Conservation (phyloP, 805 yeast genomes). For the Candida khao-thaluensis region DNA sequence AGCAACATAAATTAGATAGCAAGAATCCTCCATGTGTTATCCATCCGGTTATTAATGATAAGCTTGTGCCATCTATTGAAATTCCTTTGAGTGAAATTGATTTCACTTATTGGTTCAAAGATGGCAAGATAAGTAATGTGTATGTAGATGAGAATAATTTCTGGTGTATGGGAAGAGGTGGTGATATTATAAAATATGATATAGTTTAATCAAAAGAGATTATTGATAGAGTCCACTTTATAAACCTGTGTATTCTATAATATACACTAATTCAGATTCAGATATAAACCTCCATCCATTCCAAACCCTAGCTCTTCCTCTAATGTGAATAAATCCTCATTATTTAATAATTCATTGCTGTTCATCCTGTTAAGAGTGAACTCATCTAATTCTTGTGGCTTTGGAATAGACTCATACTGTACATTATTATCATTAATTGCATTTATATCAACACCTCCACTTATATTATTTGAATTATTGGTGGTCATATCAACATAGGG, state of each 20-base stretch:
- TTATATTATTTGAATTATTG: constrained; percentile 16
- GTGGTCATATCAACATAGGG: constrained; percentile 13
- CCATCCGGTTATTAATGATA: constrained; percentile 39
- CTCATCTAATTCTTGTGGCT: constrained; percentile 45
- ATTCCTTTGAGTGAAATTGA: constrained; percentile 35
- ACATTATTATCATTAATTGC: constrained; percentile 19
- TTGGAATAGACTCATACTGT: constrained; percentile 37
- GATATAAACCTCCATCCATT: constrained; percentile 32
- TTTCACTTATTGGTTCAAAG: constrained; percentile 29
- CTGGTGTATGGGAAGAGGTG: constrained; percentile 41
- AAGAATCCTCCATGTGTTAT: constrained; percentile 24
- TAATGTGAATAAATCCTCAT: constrained; percentile 34
- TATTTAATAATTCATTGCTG: constrained; percentile 13
- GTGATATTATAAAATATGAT: constrained; percentile 37
- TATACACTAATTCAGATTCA: constrained; percentile 1
- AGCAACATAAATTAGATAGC: constrained; percentile 12
- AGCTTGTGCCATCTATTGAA: constrained; percentile 37
- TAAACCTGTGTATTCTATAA: too few relatives aligned
- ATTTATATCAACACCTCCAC: constrained; percentile 20
- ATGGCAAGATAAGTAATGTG: constrained; percentile 37
- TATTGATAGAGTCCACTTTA: too few relatives aligned
- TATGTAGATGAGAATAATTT: constrained; percentile 27
- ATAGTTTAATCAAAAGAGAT: constrained; percentile 14
- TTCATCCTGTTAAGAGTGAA: constrained; percentile 23
- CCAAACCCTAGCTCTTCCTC: constrained; percentile 48